Percentiles rank a stretch among this genome's conserved stretches.
These are phyloP conservation scores for Plasmodium cynomolgi DNA, from an alignment of 169 alveolate species.

Conservation along the genomic window DNA sequence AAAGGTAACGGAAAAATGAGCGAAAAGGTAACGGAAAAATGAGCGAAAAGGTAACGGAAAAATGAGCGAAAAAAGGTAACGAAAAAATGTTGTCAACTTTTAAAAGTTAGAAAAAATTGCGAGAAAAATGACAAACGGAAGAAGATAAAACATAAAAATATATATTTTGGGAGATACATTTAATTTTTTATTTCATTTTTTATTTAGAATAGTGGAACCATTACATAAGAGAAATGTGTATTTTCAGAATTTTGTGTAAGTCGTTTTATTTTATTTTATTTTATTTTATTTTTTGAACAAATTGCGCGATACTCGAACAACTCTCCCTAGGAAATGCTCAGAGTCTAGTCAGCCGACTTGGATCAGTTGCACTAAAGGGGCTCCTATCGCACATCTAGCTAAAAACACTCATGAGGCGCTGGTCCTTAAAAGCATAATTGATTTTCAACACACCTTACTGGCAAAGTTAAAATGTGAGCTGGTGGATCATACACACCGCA, in stretches of 20 bases:
- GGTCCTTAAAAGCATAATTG: neutral
- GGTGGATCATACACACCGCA: neutral
- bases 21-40: neutral
- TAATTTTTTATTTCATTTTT: no score
- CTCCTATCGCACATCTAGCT: neutral
- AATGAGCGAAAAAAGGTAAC: neutral
- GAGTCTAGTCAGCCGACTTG: neutral
- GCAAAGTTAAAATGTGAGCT: neutral
- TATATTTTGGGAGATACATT: neutral
- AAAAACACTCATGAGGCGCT: neutral
- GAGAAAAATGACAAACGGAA: neutral
- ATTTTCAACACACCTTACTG: neutral
- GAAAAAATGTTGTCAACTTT: neutral
- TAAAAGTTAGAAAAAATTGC: neutral
- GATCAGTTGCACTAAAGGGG: neutral
- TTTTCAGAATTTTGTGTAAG: no score
- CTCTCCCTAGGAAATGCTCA: neutral
- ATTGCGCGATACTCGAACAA: neutral
- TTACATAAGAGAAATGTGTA: no score
- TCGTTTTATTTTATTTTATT: neutral
- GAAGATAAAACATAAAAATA: neutral
- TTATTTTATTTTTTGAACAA: neutral
- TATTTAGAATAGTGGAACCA: no score
- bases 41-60: no score
- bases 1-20: no score